phyloP scores from a whole-genome alignment of 805 yeast genomes.

The Sungouiella blattae region DNA sequence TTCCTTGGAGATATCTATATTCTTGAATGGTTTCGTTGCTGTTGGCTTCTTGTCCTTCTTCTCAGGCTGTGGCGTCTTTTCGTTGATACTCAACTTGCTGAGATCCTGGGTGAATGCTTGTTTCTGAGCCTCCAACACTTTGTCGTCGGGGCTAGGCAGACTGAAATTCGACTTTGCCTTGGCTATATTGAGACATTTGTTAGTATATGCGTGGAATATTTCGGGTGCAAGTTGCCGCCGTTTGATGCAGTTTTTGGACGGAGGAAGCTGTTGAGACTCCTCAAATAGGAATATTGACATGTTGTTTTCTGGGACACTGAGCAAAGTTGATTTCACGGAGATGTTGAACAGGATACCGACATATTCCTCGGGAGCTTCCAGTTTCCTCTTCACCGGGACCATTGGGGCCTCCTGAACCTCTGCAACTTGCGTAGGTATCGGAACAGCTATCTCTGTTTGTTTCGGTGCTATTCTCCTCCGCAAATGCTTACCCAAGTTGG shows the following conservation, averaged over 20 bases:
- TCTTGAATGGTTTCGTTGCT: slow-evolving; percentile 40
- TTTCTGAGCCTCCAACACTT: slow-evolving; percentile 56
- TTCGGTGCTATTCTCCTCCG: not conserved
- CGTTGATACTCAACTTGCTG: slow-evolving; percentile 23
- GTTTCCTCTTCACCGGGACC: not conserved
- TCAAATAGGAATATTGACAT: slow-evolving; percentile 7
- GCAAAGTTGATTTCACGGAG: slow-evolving; percentile 7
- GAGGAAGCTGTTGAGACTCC: not conserved
- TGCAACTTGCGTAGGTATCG: not conserved
- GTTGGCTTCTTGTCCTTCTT: slow-evolving; percentile 12
- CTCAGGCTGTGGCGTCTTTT: slow-evolving; percentile 1
- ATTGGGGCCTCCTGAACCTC: not conserved
- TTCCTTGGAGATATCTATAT: slow-evolving; percentile 41
- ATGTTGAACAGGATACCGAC: slow-evolving; percentile 3
- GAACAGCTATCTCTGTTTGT: not conserved
- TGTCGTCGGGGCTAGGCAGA: slow-evolving; percentile 83
- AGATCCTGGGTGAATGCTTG: slow-evolving; percentile 34
- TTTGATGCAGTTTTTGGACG: not conserved
- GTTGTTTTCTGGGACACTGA: slow-evolving; percentile 4
- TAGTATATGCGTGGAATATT: slow-evolving; percentile 37
- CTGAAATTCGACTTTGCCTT: slow-evolving; percentile 53
- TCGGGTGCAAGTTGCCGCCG: slow-evolving; percentile 4
- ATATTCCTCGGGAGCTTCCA: not conserved
- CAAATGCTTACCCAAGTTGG: not conserved
- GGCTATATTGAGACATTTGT: slow-evolving; percentile 33